Base-by-base conservation (phyloP, 2,329 filamentous ascomycete genomes). In the Venturia nashicola region DNA sequence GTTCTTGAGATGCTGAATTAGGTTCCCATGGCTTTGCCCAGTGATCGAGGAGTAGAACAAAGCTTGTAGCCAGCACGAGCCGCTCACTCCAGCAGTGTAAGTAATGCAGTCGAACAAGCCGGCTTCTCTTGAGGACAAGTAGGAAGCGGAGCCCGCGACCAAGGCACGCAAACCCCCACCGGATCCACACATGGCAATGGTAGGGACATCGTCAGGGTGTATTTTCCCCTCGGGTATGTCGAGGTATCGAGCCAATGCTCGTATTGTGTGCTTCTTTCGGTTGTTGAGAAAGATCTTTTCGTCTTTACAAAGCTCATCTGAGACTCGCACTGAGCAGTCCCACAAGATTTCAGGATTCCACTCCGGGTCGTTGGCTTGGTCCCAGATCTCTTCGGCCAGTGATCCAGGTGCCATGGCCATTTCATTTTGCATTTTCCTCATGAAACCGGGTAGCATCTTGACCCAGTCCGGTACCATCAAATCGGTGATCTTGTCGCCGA, bases 71-170 rank as follows among this genome's bases (percentile, higher is more conserved):
- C 94, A 99, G 74, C 94, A 97, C 67, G 90, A 95, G 0, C 94
- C 94, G 72, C 91, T 97, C 60, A 99, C 94, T 0, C 94, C 94
- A 5, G 93, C 91, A 0, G 91, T 96, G 71, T 99, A 99, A 1
- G 92, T 97, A 12, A 90, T 83, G 72, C 94, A 97, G 75, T 97
- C 92, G 72, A 96, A 95, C 0, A 99, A 79, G 0, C 94, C 94
- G 65, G 89, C 88, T 72, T 97, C 89, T 65, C 91, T 85, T 0
- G 91, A 83, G 3, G 91, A 92, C 11, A 94, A 79, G 66, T 95
- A 87, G 0, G 92, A 97, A 0, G 93, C 92, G 0, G 91, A 87
- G 3, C 93, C 92, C 1, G 94, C 92, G 20, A 97, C 90, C 44
- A 99, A 82, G 1, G 94, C 94, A 61, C 94, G 83, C 59, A 99